Base-by-base conservation (phyloP, 495 filamentous ascomycete species). In the Penicillium crystallinum region DNA sequence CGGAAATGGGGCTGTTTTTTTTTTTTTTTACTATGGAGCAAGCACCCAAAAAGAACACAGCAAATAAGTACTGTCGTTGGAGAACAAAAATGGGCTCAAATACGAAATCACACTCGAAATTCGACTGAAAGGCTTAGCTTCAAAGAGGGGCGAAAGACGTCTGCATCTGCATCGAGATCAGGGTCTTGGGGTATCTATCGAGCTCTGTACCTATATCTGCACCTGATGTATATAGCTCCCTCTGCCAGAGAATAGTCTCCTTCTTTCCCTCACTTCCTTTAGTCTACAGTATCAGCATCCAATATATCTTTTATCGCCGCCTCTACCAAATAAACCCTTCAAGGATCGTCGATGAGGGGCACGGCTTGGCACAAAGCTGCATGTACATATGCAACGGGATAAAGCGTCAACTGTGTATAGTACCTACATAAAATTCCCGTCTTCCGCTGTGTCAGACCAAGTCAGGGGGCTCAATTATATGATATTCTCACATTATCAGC, bases 51-150 rank as follows among this genome's bases (percentile, higher is more conserved):
- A 34, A 37, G 34, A 12, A 38, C 7, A 36, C 30, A 50, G 33
- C 37, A 39, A 21, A 37, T 36, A 31, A 39, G 29, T 31, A 31
- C 3, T 27, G 3, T 27, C 7, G 23, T 3, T 3, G 23, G 23
- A 27, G 7, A 27, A 31, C 3, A 22, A 49, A 50, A 50, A 37
- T 30, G n/a, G 3, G 31, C 21, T 18, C 39, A 33, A 39, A 21
- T 14, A 50, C 31, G n/a, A 48, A 25, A 38, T 31, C 40, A 23
- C 10, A 17, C 4, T 27, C 12, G 29, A 27, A 3, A 29, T 35
- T 31, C 31, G 29, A 55, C 29, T 49, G 31, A 63, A 65, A 56
- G 46, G 49, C 57, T 56, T 57, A 60, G 46, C 40, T 46, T 34
- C 43, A 10, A 10, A 18, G 45, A 47, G 45, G 33, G 46, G 43